A percentile compares a stretch with the other conserved stretches of the same genome.
Evolutionary conservation across 768 basidiomycete species (phyloP).

Genomic region (Hemileccinum impolitum): DNA sequence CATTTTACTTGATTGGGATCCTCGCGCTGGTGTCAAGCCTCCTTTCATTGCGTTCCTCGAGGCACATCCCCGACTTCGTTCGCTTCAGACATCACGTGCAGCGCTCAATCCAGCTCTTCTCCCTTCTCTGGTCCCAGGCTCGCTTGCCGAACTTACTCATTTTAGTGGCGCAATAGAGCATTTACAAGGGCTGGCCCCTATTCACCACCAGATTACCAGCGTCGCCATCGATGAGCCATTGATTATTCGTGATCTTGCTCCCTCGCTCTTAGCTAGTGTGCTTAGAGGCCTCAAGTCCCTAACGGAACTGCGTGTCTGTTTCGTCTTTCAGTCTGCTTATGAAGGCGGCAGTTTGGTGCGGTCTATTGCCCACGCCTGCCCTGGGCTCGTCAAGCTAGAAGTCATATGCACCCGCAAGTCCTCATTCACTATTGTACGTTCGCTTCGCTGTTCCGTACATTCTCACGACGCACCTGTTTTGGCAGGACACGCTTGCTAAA

Average conservation of each 20-base stretch:
- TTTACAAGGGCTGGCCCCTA: conserved; percentile 53
- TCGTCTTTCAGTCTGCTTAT: conserved; percentile 69
- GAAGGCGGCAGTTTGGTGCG: conserved; percentile 70
- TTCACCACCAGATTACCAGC: conserved; percentile 48
- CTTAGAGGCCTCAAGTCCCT: conserved; percentile 55
- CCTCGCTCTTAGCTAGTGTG: conserved; percentile 56
- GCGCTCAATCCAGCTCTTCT: conserved; percentile 55
- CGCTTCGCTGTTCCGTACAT: background rate
- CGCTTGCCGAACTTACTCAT: conserved; percentile 48
- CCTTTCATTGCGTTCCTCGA: conserved; percentile 70
- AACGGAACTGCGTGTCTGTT: conserved; percentile 58
- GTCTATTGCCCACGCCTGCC: conserved; percentile 63
- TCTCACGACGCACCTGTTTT: background rate
- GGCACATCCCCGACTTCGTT: conserved; percentile 52
- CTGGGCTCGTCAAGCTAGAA: conserved; percentile 59
- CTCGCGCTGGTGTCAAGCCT: conserved; percentile 42
- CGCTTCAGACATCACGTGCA: conserved; percentile 49
- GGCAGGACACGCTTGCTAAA: conserved; percentile 47
- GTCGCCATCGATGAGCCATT: conserved; percentile 66
- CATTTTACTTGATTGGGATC: conserved; percentile 55
- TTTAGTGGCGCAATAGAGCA: conserved; percentile 70
- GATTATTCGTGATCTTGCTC: conserved; percentile 63
- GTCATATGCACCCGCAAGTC: conserved; percentile 66
- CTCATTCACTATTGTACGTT: conserved; percentile 65
- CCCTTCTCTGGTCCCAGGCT: conserved; percentile 41